Conservation (phyloP, 208 protist species). For the Leishmania turanica region DNA sequence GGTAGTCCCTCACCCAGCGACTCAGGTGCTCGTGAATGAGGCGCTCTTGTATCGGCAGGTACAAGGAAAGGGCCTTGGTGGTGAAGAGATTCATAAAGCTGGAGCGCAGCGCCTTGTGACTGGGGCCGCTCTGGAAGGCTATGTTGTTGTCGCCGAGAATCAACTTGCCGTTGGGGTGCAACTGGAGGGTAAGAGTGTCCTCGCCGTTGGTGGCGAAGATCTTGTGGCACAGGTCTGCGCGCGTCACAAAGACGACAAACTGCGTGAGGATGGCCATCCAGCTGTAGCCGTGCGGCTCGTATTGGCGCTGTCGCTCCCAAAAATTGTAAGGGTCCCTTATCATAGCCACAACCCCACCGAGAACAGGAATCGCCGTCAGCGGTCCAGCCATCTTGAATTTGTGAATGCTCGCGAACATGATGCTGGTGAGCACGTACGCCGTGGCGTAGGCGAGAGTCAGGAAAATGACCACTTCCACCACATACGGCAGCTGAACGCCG, state of each 20-base stretch:
- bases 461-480: conserved; percentile 61
- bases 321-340: conserved; percentile 80
- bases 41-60: conserved; percentile 80
- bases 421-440: conserved; percentile 58
- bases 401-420: conserved; percentile 73
- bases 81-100: conserved; percentile 90
- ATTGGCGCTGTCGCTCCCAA: conserved; percentile 83
- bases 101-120: conserved; percentile 80
- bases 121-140: conserved; percentile 83
- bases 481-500: conserved; percentile 72
- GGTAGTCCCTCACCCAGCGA: conserved; percentile 67
- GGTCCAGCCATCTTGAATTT: conserved; percentile 77
- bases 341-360: conserved; percentile 79
- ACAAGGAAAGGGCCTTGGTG: conserved; percentile 83
- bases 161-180: conserved; percentile 83
- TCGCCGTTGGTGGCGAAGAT: conserved; percentile 84
- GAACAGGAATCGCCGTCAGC: conserved; percentile 53
- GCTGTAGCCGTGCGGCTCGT: conserved; percentile 77
- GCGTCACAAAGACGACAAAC: conserved; percentile 81
- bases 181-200: conserved; percentile 72
- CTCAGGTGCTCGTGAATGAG: conserved; percentile 71
- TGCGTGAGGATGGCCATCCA: conserved; percentile 76
- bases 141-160: conserved; percentile 91
- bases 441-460: conserved; percentile 51
- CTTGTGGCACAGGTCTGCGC: conserved; percentile 80